Percentiles rank a stretch among this genome's conserved stretches.
These are phyloP conservation scores for Nitzschia putrida DNA, from an alignment of 108 stramenopile genomes.

Conservation along the genomic window DNA sequence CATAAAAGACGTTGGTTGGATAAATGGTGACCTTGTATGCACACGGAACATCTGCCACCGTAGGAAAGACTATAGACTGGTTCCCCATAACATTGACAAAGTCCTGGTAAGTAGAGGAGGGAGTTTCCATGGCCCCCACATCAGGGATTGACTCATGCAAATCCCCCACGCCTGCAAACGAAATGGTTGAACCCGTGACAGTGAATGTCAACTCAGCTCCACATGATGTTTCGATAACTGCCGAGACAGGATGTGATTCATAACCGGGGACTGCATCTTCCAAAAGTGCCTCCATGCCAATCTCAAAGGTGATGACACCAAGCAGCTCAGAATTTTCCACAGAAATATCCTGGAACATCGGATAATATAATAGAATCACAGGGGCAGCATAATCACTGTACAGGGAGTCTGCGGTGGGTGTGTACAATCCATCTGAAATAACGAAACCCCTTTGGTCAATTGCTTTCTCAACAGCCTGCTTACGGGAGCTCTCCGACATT, in stretches of 20 bases:
- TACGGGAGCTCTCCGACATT: slow-evolving; percentile 3
- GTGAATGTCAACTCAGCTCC: slow-evolving; percentile 6
- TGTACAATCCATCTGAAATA: slow-evolving; percentile 1
- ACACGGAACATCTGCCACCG: neutral
- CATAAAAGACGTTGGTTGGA: slow-evolving; percentile 43
- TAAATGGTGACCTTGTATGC: slow-evolving; percentile 38
- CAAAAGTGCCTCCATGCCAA: slow-evolving; percentile 8
- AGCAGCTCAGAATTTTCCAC: neutral
- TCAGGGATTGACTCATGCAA: slow-evolving; percentile 39
- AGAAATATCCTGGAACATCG: neutral
- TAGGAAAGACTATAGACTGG: neutral
- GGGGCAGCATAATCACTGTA: slow-evolving; percentile 10
- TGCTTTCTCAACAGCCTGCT: neutral
- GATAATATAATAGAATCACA: slow-evolving; percentile 5
- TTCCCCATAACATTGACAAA: slow-evolving; percentile 23
- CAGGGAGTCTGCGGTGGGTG: neutral
- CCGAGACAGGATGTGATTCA: neutral
- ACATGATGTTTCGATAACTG: slow-evolving; percentile 14
- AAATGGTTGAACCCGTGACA: slow-evolving; percentile 1
- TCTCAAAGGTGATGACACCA: slow-evolving; percentile 9
- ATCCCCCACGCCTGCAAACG: slow-evolving; percentile 49
- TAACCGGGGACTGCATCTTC: neutral
- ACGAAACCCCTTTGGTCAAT: neutral
- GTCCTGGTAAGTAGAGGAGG: slow-evolving; percentile 1
- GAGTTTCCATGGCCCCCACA: neutral